phyloP scores from a whole-genome alignment of 148 eudicot genomes.

The Diospyros kaki region DNA sequence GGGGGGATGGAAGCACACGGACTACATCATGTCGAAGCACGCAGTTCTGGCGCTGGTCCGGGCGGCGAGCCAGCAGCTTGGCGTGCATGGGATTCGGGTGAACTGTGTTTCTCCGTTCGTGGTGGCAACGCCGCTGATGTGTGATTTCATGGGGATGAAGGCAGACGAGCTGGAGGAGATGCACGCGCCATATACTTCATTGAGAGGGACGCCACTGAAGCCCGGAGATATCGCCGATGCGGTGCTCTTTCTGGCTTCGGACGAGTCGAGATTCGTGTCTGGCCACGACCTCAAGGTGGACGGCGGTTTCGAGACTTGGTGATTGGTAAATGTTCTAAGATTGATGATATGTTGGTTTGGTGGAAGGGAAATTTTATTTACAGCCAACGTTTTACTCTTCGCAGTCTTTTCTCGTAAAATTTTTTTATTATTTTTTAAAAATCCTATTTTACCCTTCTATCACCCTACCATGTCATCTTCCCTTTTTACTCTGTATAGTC shows the following conservation, averaged over 20 bases:
- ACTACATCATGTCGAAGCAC: conserved; percentile 28
- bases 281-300: not conserved
- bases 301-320: not conserved
- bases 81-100: conserved; percentile 29
- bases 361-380: too few species aligned
- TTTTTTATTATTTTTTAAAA: too few species aligned
- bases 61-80: conserved; percentile 23
- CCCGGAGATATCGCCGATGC: not conserved
- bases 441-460: too few species aligned
- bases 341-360: too few species aligned
- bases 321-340: too few species aligned
- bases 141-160: too few species aligned
- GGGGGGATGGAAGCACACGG: not conserved
- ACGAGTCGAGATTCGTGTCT: not conserved
- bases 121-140: conserved; percentile 20
- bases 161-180: too few species aligned
- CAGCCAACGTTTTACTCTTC: too few species aligned
- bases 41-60: conserved; percentile 30
- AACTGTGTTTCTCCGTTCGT: conserved; percentile 30
- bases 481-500: too few species aligned
- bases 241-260: not conserved
- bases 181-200: not conserved
- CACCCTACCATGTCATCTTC: too few species aligned
- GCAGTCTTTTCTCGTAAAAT: too few species aligned
- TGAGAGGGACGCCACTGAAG: too few species aligned